phyloP scores from a whole-genome alignment of 1,284 basidiomycete genomes.

The Dichomitus squalens region DNA sequence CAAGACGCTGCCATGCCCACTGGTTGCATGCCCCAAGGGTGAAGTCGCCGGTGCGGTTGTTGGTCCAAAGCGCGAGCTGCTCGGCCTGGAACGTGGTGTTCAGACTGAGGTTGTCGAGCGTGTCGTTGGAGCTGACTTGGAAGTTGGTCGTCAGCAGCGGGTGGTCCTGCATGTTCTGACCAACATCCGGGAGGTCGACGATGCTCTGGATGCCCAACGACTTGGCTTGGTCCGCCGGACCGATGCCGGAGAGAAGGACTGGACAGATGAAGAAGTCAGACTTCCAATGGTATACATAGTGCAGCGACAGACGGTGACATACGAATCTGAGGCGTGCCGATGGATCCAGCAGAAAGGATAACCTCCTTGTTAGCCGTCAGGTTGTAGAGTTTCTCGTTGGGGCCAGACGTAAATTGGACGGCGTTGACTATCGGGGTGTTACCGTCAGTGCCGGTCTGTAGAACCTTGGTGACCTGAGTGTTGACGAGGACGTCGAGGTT shows the following conservation, averaged over 20 bases:
- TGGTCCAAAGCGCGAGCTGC: constrained; percentile 19
- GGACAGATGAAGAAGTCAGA: constrained; percentile 11
- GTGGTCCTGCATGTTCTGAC: constrained; percentile 42
- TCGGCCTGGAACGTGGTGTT: constrained; percentile 17
- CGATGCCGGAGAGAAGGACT: constrained; percentile 33
- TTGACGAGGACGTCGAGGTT: constrained; percentile 46
- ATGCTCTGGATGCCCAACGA: constrained; percentile 31
- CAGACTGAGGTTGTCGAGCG: constrained; percentile 12
- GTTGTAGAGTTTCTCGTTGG: constrained; percentile 13
- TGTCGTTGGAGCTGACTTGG: constrained; percentile 17
- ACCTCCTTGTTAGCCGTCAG: constrained; percentile 27
- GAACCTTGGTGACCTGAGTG: constrained; percentile 40
- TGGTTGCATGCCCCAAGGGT: constrained; percentile 11
- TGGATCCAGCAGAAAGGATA: constrained; percentile 25
- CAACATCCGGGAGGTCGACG: constrained; percentile 40
- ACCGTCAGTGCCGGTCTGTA: constrained; percentile 27
- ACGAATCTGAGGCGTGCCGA: constrained; percentile 36
- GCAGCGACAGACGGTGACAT: background rate
- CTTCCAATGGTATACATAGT: background rate
- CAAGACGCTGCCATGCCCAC: constrained; percentile 17
- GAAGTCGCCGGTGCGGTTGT: constrained; percentile 7
- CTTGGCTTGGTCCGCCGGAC: constrained; percentile 13
- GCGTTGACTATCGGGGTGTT: constrained; percentile 30
- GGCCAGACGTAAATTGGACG: constrained; percentile 32
- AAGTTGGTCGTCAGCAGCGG: constrained; percentile 19